Evolutionary conservation across 106 monocot genomes (phyloP), one percentile per base, ranked within the genome.

Genomic region (Triglochin maritima): DNA sequence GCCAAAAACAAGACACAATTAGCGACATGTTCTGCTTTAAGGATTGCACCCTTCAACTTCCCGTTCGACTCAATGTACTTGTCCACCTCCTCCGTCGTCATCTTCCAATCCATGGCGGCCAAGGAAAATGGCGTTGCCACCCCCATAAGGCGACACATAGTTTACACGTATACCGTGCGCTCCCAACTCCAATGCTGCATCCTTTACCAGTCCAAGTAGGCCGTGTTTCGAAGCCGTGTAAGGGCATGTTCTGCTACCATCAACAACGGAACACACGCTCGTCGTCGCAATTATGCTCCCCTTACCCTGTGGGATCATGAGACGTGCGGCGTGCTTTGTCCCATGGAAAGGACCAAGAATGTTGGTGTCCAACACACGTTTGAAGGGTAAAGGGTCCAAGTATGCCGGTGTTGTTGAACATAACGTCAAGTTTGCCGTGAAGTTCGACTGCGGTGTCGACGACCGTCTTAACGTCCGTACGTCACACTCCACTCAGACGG

Each of bases 241-340:
- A 6, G 57, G 44, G 45, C 49, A 15, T 44, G 56, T 11, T 3
- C 29, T 43, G 14, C 6, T 0, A 11, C 65, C 66, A 9, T 29
- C 66, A 4, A 65, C 10, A 7, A 74, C 65, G 3, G 47, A 13
- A 1, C 47, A 7, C 47, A 59, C 13, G 65, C 73, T 74, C 57
- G 57, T 57, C 10, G 46, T 66, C 48, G 6, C 11, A 29, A 74
- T 13, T 8, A 66, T 66, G 9, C 57, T 50, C 17, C 57, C 73
- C 47, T 48, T 44, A 3, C 64, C 9, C 6, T 13, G 43, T 50
- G 89, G 89, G 9, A 81, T 77, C 86, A 89, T 89, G 5, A 67
- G 60, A 3, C 89, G 71, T 1, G 86, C 86, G 0, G 85, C 90
- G 49, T 91, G 87, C 70, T 91, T 91, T 59, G 70, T 87, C 57